phyloP scores from a whole-genome alignment of 257 asterid genomes.

The Petunia secreta region DNA sequence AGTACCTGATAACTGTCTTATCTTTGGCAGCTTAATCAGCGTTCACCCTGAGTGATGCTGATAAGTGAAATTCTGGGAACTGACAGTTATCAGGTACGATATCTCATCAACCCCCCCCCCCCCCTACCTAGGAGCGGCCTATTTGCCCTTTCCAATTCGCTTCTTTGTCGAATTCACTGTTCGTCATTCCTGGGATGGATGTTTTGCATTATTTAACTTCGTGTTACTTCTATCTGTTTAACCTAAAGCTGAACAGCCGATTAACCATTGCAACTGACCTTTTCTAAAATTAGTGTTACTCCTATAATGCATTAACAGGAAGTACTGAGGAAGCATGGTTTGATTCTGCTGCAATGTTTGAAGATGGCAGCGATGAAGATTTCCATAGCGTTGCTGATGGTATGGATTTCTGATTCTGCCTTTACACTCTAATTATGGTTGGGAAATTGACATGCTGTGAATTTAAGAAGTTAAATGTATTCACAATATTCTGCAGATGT shows the following conservation, averaged over 20 bases:
- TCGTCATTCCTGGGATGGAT: neutral
- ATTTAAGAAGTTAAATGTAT: neutral
- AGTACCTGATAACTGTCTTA: neutral
- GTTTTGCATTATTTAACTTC: neutral
- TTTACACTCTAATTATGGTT: neutral
- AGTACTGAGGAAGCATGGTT: constrained; percentile 87
- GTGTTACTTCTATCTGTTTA: neutral
- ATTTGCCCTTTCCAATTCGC: neutral
- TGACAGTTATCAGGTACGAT: neutral
- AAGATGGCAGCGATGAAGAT: constrained; percentile 94
- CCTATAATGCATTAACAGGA: constrained; percentile 46
- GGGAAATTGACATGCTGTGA: neutral
- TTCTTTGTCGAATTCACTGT: neutral
- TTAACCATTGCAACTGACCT: neutral
- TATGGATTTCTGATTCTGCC: constrained; percentile 26
- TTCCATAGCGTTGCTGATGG: constrained; percentile 93
- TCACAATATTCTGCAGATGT: constrained; percentile 50
- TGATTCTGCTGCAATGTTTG: constrained; percentile 75
- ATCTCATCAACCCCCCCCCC: neutral
- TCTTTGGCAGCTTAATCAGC: neutral
- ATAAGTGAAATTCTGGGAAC: neutral
- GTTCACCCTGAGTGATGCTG: neutral
- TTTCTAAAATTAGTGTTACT: neutral
- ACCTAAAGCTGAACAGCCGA: neutral
- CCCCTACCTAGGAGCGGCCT: neutral